phyloP scores from a whole-genome alignment of 768 basidiomycete species.

The Agaricus subrufescens region DNA sequence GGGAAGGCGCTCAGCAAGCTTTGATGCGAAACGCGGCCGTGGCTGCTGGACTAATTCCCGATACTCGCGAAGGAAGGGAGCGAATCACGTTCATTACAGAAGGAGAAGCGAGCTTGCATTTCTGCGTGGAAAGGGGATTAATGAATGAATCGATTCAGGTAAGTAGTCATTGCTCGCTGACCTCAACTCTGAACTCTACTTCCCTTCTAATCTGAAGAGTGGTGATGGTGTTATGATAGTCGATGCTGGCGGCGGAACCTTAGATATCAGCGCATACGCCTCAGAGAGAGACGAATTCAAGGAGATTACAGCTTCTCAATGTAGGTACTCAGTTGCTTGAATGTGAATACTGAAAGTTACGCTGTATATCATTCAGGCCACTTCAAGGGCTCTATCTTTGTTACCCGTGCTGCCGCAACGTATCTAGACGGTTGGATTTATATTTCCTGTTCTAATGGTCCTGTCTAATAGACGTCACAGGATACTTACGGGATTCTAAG shows the following conservation, averaged over 20 bases:
- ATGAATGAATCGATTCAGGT: constrained; percentile 10
- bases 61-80: constrained; percentile 23
- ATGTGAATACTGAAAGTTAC: not conserved
- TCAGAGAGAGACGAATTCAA: constrained; percentile 22
- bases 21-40: constrained; percentile 44
- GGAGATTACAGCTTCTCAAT: constrained; percentile 39
- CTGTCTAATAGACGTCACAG: not conserved
- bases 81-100: constrained; percentile 47
- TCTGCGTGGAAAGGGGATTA: constrained; percentile 25
- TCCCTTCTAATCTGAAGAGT: constrained; percentile 20
- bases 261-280: constrained; percentile 54
- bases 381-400: constrained; percentile 41
- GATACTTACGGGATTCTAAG: constrained; percentile 8
- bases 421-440: constrained; percentile 28
- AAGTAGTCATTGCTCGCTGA: not conserved
- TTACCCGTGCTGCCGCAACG: constrained; percentile 31
- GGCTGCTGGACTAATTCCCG: constrained; percentile 37
- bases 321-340: constrained; percentile 14
- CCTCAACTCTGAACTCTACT: not conserved
- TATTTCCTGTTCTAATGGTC: no score
- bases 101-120: constrained; percentile 53
- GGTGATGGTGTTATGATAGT: constrained; percentile 46
- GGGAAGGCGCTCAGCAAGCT: constrained; percentile 49
- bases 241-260: constrained; percentile 60
- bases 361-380: constrained; percentile 23